A percentile compares a stretch with the other conserved stretches of the same genome.
Evolutionary conservation across 257 asterid genomes (phyloP).

Genomic region (Ocimum tenuiflorum): DNA sequence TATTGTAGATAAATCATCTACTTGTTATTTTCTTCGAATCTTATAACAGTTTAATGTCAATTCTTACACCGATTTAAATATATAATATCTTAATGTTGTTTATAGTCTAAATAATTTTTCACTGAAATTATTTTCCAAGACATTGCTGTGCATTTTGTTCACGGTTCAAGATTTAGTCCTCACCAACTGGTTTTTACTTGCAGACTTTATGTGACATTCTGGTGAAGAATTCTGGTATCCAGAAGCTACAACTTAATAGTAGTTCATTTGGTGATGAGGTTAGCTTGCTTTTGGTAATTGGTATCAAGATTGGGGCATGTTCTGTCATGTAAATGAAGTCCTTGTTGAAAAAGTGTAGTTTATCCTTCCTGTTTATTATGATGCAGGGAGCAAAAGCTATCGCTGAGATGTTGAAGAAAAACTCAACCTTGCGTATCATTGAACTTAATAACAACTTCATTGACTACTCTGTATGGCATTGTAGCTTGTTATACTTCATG

Average conservation of each 20-base stretch:
- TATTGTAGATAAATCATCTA: slow-evolving; percentile 16
- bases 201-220: slow-evolving; percentile 69
- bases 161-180: slow-evolving; percentile 14
- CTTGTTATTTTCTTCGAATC: not conserved
- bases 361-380: slow-evolving; percentile 15
- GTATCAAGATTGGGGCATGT: not conserved
- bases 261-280: slow-evolving; percentile 91
- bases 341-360: not conserved
- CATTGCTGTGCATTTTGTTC: not conserved
- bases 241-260: slow-evolving; percentile 85
- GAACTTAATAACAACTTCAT: slow-evolving; percentile 86
- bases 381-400: slow-evolving; percentile 94
- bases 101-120: not conserved
- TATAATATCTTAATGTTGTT: not conserved
- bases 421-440: slow-evolving; percentile 76
- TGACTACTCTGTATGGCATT: slow-evolving; percentile 83
- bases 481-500: slow-evolving; percentile 10
- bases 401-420: slow-evolving; percentile 90
- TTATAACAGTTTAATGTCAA: not conserved
- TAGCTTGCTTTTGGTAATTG: slow-evolving; percentile 24
- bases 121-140: not conserved
- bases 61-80: not conserved
- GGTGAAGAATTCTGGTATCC: slow-evolving; percentile 65
- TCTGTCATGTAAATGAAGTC: not conserved
- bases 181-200: slow-evolving; percentile 6